Percentiles rank a stretch among this genome's conserved stretches.
Evolutionary conservation across 2,329 filamentous ascomycete genomes (phyloP).

Genomic region (Fusarium nurragi): DNA sequence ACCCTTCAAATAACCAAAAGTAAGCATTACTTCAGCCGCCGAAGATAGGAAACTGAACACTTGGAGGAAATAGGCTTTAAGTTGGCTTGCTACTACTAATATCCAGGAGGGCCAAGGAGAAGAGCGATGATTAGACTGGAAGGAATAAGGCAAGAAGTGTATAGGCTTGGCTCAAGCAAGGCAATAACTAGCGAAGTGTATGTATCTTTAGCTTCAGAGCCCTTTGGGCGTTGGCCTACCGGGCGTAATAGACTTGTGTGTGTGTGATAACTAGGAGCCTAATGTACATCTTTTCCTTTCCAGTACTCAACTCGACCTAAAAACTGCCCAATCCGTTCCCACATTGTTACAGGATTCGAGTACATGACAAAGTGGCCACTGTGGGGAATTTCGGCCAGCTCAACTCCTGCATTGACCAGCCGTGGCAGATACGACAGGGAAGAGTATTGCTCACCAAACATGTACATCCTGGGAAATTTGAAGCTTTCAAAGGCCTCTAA

Average conservation of each 20-base stretch:
- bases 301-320: background rate
- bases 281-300: too few relatives aligned
- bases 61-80: too few relatives aligned
- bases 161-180: conserved; percentile 5
- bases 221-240: conserved; percentile 3
- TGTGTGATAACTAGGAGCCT: too few relatives aligned
- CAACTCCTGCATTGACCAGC: background rate
- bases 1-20: too few relatives aligned
- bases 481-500: background rate
- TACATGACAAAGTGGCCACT: background rate
- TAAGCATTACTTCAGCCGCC: too few relatives aligned
- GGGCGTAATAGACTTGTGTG: too few relatives aligned
- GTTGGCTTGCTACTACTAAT: too few relatives aligned
- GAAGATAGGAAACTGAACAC: too few relatives aligned
- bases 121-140: background rate
- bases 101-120: too few relatives aligned
- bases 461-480: background rate
- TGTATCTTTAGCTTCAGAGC: conserved; percentile 18
- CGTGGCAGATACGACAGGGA: background rate
- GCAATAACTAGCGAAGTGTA: conserved; percentile 9
- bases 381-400: background rate
- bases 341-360: background rate
- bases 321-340: background rate
- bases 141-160: background rate
- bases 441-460: background rate